Percentiles rank a stretch among this genome's conserved stretches.
phyloP scores from a whole-genome alignment of 2,329 filamentous ascomycete genomes.

The Penicillium brevicompactum region DNA sequence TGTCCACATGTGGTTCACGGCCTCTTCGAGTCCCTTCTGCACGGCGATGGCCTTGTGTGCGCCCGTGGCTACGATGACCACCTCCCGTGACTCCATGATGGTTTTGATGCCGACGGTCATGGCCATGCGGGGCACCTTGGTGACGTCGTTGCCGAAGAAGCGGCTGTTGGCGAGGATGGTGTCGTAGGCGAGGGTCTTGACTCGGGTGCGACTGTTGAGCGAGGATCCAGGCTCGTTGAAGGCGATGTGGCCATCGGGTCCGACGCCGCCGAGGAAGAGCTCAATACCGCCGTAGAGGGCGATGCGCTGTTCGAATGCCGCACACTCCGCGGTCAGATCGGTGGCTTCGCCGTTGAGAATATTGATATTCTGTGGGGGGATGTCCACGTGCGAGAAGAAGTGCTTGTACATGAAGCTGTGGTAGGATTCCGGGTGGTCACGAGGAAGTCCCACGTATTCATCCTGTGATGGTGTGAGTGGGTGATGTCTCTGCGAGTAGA shows the following conservation, averaged over 20 bases:
- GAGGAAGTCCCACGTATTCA: conserved; percentile 81
- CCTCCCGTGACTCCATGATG: conserved; percentile 76
- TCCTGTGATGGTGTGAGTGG: conserved; percentile 54
- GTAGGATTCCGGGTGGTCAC: conserved; percentile 82
- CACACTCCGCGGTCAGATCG: conserved; percentile 75
- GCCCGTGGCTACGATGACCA: conserved; percentile 80
- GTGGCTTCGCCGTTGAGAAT: conserved; percentile 79
- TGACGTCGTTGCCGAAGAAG: conserved; percentile 76
- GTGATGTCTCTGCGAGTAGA: background rate
- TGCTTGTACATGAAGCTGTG: conserved; percentile 93
- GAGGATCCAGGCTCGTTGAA: conserved; percentile 89
- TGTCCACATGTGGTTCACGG: conserved; percentile 90
- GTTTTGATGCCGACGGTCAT: conserved; percentile 84
- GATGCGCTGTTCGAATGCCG: conserved; percentile 78
- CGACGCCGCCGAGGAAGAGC: conserved; percentile 81
- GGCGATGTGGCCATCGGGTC: conserved; percentile 83
- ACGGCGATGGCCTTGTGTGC: conserved; percentile 79
- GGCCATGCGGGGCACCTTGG: conserved; percentile 76
- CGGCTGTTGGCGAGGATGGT: conserved; percentile 83
- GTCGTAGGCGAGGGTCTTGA: conserved; percentile 85
- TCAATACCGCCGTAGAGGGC: conserved; percentile 75
- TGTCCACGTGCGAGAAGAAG: conserved; percentile 84
- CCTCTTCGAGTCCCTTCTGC: conserved; percentile 78
- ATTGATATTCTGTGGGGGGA: conserved; percentile 79
- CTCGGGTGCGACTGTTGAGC: conserved; percentile 73